A percentile compares a stretch with the other conserved stretches of the same genome.
Conservation (phyloP, 2,329 filamentous ascomycete species). For the Aspergillus phoenicis region DNA sequence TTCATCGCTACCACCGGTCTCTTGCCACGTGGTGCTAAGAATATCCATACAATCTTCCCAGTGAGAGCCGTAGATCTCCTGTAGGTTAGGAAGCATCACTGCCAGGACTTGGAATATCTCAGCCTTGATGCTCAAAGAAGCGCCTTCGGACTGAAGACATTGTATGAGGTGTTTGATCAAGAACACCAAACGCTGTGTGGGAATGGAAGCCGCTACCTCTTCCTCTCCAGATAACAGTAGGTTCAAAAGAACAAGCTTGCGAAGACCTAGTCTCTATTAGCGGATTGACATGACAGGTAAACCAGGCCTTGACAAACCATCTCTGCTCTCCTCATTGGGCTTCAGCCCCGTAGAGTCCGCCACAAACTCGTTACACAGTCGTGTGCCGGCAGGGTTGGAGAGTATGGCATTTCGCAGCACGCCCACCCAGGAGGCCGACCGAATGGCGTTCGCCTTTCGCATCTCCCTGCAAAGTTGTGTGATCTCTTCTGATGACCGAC, state of each 20-base stretch:
- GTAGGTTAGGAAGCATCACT: constrained; percentile 70
- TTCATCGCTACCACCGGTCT: constrained; percentile 50
- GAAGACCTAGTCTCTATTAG: constrained; percentile 41
- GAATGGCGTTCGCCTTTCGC: constrained; percentile 47
- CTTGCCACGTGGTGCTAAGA: constrained; percentile 61
- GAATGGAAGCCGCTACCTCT: constrained; percentile 51
- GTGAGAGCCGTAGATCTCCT: constrained; percentile 82
- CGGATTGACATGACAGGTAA: constrained; percentile 20
- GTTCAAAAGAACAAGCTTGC: constrained; percentile 58
- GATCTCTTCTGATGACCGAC: constrained; percentile 34
- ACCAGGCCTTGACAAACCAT: constrained; percentile 39
- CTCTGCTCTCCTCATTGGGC: constrained; percentile 43
- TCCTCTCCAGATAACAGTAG: constrained; percentile 54
- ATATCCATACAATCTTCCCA: constrained; percentile 71
- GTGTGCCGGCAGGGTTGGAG: constrained; percentile 50
- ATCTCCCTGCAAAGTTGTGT: constrained; percentile 40
- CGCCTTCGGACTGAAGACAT: constrained; percentile 67
- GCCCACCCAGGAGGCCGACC: constrained; percentile 51
- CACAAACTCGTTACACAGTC: constrained; percentile 62
- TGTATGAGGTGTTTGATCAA: constrained; percentile 76
- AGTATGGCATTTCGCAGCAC: constrained; percentile 54
- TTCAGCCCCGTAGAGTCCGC: constrained; percentile 61
- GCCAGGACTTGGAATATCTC: constrained; percentile 50
- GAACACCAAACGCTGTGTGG: constrained; percentile 72
- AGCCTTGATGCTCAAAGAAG: constrained; percentile 40